Evolutionary conservation across 495 filamentous ascomycete genomes (phyloP).

Genomic region (Apiosordaria backusii): DNA sequence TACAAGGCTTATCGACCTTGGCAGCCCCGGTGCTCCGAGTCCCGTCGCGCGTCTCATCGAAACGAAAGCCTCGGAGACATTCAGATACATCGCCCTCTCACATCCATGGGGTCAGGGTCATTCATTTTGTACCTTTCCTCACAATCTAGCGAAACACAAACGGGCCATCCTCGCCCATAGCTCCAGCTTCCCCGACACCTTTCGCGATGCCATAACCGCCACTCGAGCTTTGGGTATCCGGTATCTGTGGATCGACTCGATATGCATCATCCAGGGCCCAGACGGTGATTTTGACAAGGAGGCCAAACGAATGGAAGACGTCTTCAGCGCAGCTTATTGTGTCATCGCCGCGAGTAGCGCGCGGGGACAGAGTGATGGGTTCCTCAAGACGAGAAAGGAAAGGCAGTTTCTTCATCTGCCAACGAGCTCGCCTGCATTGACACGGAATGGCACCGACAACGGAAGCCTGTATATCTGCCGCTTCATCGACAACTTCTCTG

Average conservation of each 20-base stretch:
- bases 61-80: background rate
- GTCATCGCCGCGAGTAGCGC: constrained; percentile 36
- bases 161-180: background rate
- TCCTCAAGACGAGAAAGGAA: constrained; percentile 17
- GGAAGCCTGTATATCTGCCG: constrained; percentile 26
- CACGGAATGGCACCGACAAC: background rate
- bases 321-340: constrained; percentile 36
- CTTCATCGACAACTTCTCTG: constrained; percentile 32
- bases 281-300: constrained; percentile 36
- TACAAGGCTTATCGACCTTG: background rate
- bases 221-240: constrained; percentile 23
- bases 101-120: background rate
- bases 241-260: constrained; percentile 41
- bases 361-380: constrained; percentile 23
- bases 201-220: background rate
- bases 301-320: constrained; percentile 35
- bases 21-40: background rate
- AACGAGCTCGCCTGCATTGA: background rate
- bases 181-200: background rate
- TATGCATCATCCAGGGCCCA: constrained; percentile 41
- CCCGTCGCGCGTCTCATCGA: background rate
- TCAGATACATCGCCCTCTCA: background rate
- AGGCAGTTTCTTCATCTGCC: background rate
- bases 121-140: background rate
- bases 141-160: background rate